Conservation (phyloP, 495 filamentous ascomycete genomes). For the Aspergillus homomorphus region DNA sequence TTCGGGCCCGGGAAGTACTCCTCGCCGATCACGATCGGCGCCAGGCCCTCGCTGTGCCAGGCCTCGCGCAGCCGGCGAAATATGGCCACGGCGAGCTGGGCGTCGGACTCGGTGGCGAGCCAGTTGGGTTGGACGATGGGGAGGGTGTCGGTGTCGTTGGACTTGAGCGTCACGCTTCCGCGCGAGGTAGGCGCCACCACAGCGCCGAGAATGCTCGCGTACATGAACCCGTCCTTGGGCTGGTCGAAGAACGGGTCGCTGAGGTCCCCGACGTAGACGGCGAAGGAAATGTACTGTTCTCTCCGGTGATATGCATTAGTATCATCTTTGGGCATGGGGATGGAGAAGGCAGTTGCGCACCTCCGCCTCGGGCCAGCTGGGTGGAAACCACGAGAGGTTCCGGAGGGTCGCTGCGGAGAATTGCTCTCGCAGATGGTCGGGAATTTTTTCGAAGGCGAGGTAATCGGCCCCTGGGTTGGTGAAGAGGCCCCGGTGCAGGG, state of each 20-base stretch:
- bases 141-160: conserved; percentile 33
- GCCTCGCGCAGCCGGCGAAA: conserved; percentile 50
- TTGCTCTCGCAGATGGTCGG: conserved; percentile 20
- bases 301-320: no score
- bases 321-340: neutral
- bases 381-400: conserved; percentile 35
- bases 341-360: conserved; percentile 16
- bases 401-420: conserved; percentile 19
- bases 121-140: conserved; percentile 56
- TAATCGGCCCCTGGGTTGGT: conserved; percentile 39
- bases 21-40: conserved; percentile 37
- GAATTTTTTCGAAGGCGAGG: conserved; percentile 50
- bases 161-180: conserved; percentile 53
- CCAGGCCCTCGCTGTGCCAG: conserved; percentile 38
- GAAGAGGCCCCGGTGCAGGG: conserved; percentile 27
- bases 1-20: conserved; percentile 48
- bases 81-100: conserved; percentile 49
- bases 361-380: conserved; percentile 60
- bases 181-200: conserved; percentile 50
- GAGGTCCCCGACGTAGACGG: conserved; percentile 36
- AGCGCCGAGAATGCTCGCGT: conserved; percentile 40
- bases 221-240: conserved; percentile 44
- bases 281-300: conserved; percentile 32
- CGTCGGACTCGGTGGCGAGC: conserved; percentile 46
- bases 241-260: conserved; percentile 32